These are phyloP conservation scores for Halophytophthora polymorphica DNA, from an alignment of 352 stramenopile genomes.

Conservation along the genomic window DNA sequence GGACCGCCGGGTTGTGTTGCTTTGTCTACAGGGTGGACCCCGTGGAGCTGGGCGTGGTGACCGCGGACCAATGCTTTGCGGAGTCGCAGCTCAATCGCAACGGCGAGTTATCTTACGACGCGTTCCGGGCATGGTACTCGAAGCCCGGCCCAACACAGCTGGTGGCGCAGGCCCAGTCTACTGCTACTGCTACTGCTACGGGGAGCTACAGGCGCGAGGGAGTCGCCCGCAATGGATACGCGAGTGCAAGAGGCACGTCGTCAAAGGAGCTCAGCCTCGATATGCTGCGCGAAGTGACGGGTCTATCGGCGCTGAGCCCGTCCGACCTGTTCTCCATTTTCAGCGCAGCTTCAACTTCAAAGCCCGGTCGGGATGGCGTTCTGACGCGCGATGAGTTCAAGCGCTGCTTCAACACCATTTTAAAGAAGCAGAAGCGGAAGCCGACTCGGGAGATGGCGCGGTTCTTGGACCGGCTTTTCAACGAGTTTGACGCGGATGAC, in stretches of 20 bases:
- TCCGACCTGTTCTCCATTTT: constrained; percentile 66
- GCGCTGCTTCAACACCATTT: constrained; percentile 57
- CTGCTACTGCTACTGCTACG: background rate
- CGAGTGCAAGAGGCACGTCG: constrained; percentile 6
- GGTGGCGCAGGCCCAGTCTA: constrained; percentile 9
- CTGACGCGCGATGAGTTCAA: constrained; percentile 72
- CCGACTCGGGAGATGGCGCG: constrained; percentile 42
- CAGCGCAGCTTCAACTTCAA: constrained; percentile 25
- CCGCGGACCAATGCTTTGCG: constrained; percentile 69
- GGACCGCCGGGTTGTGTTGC: background rate
- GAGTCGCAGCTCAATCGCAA: constrained; percentile 61
- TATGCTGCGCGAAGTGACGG: constrained; percentile 51
- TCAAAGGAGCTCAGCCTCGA: constrained; percentile 17
- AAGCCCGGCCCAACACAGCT: constrained; percentile 56
- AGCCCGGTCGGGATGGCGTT: constrained; percentile 12
- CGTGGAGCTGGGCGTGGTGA: constrained; percentile 61
- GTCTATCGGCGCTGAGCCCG: constrained; percentile 43
- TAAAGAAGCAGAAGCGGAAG: constrained; percentile 56
- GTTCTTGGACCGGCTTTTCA: constrained; percentile 75
- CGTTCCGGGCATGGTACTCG: constrained; percentile 78
- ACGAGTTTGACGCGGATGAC: constrained; percentile 69
- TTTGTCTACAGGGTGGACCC: constrained; percentile 44
- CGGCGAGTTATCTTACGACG: constrained; percentile 71
- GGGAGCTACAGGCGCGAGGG: constrained; percentile 3
- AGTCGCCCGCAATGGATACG: constrained; percentile 1